phyloP scores from a whole-genome alignment of 495 filamentous ascomycete species.

The Aspergillus conjunctus region DNA sequence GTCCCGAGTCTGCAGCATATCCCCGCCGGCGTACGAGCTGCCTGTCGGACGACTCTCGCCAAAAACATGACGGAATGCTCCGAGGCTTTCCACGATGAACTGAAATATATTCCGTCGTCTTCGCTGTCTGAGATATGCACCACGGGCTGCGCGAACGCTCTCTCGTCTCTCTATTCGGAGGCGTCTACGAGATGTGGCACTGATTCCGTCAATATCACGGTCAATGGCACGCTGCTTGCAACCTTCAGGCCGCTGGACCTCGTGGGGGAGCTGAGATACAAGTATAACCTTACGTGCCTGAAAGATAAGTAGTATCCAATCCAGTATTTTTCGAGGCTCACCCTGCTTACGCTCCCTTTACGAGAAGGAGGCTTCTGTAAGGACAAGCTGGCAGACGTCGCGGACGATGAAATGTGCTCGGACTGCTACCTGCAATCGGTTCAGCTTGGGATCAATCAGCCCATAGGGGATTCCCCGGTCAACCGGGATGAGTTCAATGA shows the following conservation, averaged over 20 bases:
- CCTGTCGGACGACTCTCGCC: not conserved
- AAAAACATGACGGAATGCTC: conserved; percentile 10
- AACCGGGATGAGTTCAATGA: not conserved
- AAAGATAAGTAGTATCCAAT: conserved; percentile 5
- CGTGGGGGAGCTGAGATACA: not conserved
- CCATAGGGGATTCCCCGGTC: not conserved
- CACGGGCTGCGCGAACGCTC: not conserved
- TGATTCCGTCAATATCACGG: not conserved
- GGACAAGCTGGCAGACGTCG: conserved; percentile 1
- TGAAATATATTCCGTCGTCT: conserved; percentile 1
- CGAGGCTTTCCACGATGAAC: not conserved
- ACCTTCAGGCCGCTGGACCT: conserved; percentile 1
- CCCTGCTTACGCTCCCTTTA: not conserved
- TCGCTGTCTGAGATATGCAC: not conserved
- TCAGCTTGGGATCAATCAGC: conserved; percentile 3
- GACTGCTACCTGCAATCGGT: conserved; percentile 12
- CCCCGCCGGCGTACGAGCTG: conserved; percentile 6
- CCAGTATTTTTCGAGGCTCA: too few relatives aligned
- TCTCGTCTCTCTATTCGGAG: conserved; percentile 2
- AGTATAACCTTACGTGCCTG: conserved; percentile 7
- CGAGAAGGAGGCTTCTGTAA: conserved; percentile 4
- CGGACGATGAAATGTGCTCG: conserved; percentile 3
- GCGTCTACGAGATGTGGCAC: conserved; percentile 6
- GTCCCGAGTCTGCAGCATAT: conserved; percentile 5
- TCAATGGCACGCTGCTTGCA: not conserved